Evolutionary conservation across 495 filamentous ascomycete species (phyloP).

Genomic region (Hyphodiscus hymeniophilus): DNA sequence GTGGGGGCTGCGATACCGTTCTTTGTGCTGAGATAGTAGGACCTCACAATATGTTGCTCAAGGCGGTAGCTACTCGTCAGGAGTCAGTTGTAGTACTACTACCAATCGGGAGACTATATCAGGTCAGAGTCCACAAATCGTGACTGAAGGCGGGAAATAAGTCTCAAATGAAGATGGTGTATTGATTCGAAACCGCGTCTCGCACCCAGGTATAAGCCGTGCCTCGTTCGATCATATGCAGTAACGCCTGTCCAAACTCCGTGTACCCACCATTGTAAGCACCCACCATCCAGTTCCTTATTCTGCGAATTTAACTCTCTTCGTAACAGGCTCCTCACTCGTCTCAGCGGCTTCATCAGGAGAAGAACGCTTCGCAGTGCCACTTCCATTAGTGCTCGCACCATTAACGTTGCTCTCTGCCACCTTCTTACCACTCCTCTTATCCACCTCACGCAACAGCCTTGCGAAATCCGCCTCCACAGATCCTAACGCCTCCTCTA

Average conservation of each 20-base stretch:
- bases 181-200: no score
- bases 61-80: no score
- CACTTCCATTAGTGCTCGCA: background rate
- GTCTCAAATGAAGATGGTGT: no score
- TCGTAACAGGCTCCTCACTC: constrained; percentile 10
- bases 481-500: constrained; percentile 66
- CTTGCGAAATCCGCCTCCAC: constrained; percentile 79
- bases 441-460: constrained; percentile 37
- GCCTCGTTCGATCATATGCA: background rate
- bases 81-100: no score
- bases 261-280: background rate
- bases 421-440: constrained; percentile 1
- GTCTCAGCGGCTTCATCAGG: constrained; percentile 10
- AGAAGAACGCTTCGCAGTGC: constrained; percentile 17
- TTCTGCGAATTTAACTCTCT: constrained; percentile 17
- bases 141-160: no score
- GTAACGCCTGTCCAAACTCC: no score
- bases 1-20: no score
- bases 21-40: no score
- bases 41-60: no score
- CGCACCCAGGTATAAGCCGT: no score
- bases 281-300: background rate
- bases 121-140: no score
- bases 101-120: no score
- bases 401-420: background rate